Evolutionary conservation across 2,329 filamentous ascomycete species (phyloP).

Genomic region (Colletotrichum viniferum): DNA sequence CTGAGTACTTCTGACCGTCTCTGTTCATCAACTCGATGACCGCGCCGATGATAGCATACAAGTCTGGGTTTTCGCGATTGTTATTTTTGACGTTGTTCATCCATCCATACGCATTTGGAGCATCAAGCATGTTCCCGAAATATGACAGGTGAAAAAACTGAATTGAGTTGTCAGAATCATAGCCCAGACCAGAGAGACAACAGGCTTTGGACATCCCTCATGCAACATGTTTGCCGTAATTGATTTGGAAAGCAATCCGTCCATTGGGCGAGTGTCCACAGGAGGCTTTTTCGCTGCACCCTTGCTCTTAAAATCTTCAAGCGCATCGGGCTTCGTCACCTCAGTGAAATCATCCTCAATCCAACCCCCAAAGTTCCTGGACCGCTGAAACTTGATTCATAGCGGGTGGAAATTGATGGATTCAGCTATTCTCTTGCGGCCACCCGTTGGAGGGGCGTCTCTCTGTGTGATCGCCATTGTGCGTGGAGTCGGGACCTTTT

Average conservation of each 20-base stretch:
- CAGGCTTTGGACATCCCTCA: background rate
- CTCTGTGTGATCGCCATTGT: background rate
- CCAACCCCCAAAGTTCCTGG: background rate
- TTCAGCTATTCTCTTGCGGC: background rate
- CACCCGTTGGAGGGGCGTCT: background rate
- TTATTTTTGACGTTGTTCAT: background rate
- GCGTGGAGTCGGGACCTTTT: background rate
- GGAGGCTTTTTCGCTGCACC: background rate
- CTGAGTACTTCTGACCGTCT: background rate
- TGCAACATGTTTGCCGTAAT: background rate
- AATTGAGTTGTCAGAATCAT: background rate
- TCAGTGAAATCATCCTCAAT: background rate
- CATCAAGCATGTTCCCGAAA: background rate
- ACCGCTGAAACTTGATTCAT: background rate
- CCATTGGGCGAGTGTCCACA: background rate
- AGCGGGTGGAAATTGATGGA: background rate
- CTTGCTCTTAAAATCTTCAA: background rate
- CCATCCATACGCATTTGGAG: background rate
- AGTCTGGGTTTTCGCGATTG: background rate
- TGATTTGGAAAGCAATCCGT: background rate
- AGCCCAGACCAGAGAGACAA: background rate
- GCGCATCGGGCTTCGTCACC: background rate
- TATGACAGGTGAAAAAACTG: background rate
- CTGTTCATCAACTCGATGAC: background rate
- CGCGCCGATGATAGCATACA: background rate